Conservation (phyloP, 1,139 yeast species). For the Chernovozyma aurita region DNA sequence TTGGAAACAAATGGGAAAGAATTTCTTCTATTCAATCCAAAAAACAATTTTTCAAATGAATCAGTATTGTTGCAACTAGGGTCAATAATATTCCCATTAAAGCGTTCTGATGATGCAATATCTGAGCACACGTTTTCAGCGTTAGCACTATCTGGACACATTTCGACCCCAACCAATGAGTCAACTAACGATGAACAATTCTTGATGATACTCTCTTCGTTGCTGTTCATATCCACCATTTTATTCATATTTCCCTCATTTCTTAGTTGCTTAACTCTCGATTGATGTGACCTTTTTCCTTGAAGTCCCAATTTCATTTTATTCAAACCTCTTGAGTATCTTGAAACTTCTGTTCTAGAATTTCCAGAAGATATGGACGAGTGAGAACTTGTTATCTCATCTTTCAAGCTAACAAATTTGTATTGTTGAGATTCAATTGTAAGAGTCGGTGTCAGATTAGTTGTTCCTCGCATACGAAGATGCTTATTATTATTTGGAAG, state of each 20-base stretch:
- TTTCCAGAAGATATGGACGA: constrained; percentile 9
- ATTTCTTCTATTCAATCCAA: constrained; percentile 35
- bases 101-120: no score
- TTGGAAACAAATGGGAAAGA: constrained; percentile 36
- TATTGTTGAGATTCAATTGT: constrained; percentile 15
- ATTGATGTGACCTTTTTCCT: constrained; percentile 12
- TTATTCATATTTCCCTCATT: constrained; percentile 7
- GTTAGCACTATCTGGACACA: no score
- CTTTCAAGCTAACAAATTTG: constrained; percentile 34
- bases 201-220: neutral
- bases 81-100: no score
- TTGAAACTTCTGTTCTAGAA: constrained; percentile 19
- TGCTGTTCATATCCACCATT: no score
- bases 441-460: constrained; percentile 6
- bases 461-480: constrained; percentile 5
- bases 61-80: no score
- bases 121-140: no score
- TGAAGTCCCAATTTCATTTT: constrained; percentile 36
- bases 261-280: constrained; percentile 7
- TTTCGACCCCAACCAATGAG: constrained; percentile 7
- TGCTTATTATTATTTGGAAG: constrained; percentile 9
- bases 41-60: constrained; percentile 15
- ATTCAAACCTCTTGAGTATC: constrained; percentile 33
- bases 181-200: constrained; percentile 9
- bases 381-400: constrained; percentile 27